Evolutionary conservation across 2,329 filamentous ascomycete genomes (phyloP).

Genomic region (Colletotrichum euphorbiae): DNA sequence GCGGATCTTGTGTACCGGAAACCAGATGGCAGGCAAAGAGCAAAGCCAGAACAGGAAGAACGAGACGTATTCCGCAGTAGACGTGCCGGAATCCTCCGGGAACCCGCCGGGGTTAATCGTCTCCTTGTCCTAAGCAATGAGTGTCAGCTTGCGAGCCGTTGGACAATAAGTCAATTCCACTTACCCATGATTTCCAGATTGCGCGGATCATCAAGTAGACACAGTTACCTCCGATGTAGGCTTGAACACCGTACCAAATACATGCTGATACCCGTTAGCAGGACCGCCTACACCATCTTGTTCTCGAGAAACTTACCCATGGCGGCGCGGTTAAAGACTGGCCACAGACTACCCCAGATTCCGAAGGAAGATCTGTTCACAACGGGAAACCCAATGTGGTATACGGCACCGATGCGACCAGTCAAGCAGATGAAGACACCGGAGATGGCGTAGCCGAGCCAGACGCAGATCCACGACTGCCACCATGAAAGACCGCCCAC

Average conservation of each 20-base stretch:
- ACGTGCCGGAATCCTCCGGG: constrained; percentile 72
- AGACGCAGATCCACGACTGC: constrained; percentile 91
- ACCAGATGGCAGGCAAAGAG: constrained; percentile 87
- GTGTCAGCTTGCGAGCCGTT: not conserved
- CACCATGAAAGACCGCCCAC: constrained; percentile 85
- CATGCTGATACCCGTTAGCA: constrained; percentile 62
- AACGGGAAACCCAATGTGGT: constrained; percentile 92
- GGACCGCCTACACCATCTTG: not conserved
- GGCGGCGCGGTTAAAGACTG: constrained; percentile 87
- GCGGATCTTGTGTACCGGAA: constrained; percentile 87
- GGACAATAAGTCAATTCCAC: constrained; percentile 37
- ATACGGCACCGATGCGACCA: constrained; percentile 85
- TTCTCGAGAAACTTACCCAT: constrained; percentile 63
- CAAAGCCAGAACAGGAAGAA: constrained; percentile 90
- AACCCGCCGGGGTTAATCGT: constrained; percentile 72
- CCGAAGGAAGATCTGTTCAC: constrained; percentile 83
- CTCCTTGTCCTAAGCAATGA: constrained; percentile 54
- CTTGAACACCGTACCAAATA: constrained; percentile 88
- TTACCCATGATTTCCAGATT: constrained; percentile 79
- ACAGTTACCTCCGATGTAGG: constrained; percentile 87
- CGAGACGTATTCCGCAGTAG: constrained; percentile 79
- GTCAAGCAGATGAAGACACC: constrained; percentile 81
- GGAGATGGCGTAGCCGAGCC: constrained; percentile 85
- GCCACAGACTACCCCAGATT: constrained; percentile 90
- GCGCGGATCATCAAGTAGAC: constrained; percentile 89